Percentiles rank a stretch among this genome's conserved stretches.
These are phyloP conservation scores for Lasiodiplodia gonubiensis DNA, from an alignment of 2,329 filamentous ascomycete genomes.

Conservation along the genomic window DNA sequence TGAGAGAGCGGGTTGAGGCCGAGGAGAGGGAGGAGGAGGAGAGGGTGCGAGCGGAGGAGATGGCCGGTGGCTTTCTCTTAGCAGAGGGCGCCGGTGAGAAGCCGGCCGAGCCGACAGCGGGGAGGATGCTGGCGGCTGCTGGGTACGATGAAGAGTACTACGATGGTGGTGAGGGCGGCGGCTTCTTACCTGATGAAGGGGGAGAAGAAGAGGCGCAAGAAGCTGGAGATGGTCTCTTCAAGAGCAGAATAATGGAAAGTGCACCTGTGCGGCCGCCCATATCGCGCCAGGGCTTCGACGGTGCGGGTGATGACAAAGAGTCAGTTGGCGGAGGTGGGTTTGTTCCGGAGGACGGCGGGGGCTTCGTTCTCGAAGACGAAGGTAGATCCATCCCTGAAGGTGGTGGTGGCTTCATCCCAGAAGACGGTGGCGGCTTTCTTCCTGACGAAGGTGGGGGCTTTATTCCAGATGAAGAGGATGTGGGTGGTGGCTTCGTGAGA, in stretches of 20 bases:
- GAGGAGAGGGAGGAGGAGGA: constrained; percentile 30
- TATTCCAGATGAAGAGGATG: constrained; percentile 44
- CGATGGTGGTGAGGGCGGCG: constrained; percentile 27
- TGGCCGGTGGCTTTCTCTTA: constrained; percentile 48
- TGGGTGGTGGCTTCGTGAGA: constrained; percentile 20
- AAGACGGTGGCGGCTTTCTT: constrained; percentile 30
- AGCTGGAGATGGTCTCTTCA: background rate
- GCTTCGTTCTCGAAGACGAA: constrained; percentile 34
- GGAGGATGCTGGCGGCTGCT: constrained; percentile 10
- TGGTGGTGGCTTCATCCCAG: constrained; percentile 44
- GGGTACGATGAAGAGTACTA: constrained; percentile 9
- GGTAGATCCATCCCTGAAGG: constrained; percentile 29
- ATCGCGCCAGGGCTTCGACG: constrained; percentile 11
- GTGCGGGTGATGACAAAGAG: constrained; percentile 5
- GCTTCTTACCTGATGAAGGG: constrained; percentile 37
- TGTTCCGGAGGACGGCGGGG: constrained; percentile 29
- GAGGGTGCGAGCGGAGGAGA: constrained; percentile 28
- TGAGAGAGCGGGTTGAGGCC: constrained; percentile 33
- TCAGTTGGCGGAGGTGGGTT: constrained; percentile 32
- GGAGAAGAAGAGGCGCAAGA: constrained; percentile 23
- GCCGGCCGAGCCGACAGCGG: constrained; percentile 35
- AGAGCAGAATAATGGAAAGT: constrained; percentile 1
- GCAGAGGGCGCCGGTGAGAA: constrained; percentile 59
- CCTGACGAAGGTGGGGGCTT: constrained; percentile 43
- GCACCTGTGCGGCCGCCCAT: background rate